Conservation (phyloP, 176 grass and related monocot species). For the Ananas comosus region DNA sequence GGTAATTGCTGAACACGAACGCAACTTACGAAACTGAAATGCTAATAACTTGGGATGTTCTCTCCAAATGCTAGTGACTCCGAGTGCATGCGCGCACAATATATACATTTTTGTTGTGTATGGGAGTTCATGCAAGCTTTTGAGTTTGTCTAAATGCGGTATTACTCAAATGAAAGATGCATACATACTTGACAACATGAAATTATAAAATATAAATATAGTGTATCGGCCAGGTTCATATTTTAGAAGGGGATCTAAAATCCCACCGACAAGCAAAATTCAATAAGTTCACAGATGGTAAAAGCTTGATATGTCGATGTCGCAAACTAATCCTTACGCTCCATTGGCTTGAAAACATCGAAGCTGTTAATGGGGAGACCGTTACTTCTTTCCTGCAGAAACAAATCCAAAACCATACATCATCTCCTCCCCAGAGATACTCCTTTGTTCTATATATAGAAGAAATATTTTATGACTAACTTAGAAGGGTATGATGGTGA, state of each 20-base stretch:
- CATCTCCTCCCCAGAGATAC: neutral
- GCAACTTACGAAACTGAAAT: no score
- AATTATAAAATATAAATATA: neutral
- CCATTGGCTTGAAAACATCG: slow-evolving; percentile 87
- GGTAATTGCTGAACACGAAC: no score
- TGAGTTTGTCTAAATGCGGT: no score
- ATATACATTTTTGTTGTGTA: no score
- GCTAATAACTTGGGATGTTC: no score
- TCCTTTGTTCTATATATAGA: neutral
- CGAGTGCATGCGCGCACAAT: no score
- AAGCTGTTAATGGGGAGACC: slow-evolving; percentile 58
- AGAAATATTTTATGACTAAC: neutral
- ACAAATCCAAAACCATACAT: neutral
- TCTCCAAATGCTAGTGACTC: no score
- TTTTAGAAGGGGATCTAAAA: neutral
- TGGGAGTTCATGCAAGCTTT: no score
- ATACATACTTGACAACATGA: neutral
- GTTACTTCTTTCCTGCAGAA: slow-evolving; percentile 49
- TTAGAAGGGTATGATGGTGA: no score
- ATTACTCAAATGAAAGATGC: neutral
- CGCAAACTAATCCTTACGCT: slow-evolving; percentile 45
- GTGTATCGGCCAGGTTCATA: neutral
- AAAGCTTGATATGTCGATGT: neutral
- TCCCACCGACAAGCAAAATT: slow-evolving; percentile 1
- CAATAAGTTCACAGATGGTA: neutral